These are phyloP conservation scores for Lobulomyces angularis DNA, from an alignment of 192 early-diverging fungal genomes.

Conservation along the genomic window DNA sequence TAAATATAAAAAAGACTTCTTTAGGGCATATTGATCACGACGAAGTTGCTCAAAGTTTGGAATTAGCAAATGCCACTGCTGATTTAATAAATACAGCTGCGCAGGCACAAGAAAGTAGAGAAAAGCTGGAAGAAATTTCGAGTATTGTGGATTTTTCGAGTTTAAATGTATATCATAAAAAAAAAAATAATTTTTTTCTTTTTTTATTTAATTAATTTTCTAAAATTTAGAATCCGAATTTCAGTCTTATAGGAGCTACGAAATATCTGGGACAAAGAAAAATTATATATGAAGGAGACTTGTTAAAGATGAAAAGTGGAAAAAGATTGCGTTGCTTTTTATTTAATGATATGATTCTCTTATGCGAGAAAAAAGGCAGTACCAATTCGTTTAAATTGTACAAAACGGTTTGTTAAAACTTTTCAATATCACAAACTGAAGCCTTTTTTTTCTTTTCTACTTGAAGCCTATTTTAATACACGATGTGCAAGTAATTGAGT, in stretches of 20 bases:
- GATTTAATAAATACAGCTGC: slow-evolving; percentile 33
- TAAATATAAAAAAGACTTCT: too few species aligned
- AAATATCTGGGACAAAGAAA: slow-evolving; percentile 39
- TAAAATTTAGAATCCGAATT: slow-evolving; percentile 12
- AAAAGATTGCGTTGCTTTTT: slow-evolving; percentile 55
- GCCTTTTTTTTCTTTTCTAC: too few species aligned
- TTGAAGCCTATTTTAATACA: too few species aligned
- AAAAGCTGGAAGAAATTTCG: slow-evolving; percentile 35
- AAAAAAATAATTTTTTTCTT: slow-evolving; percentile 11
- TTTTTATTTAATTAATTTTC: background rate
- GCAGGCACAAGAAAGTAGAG: slow-evolving; percentile 29
- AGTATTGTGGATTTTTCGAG: slow-evolving; percentile 49
- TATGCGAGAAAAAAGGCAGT: too few species aligned
- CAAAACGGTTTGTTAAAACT: too few species aligned
- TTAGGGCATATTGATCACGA: slow-evolving; percentile 34
- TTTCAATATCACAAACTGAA: too few species aligned
- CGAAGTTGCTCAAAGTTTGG: slow-evolving; percentile 22
- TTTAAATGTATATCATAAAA: too few species aligned
- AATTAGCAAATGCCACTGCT: slow-evolving; percentile 24
- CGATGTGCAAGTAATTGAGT: too few species aligned
- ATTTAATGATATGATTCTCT: slow-evolving; percentile 41
- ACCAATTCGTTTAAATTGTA: too few species aligned
- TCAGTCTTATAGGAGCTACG: slow-evolving; percentile 36
- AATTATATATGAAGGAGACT: slow-evolving; percentile 56
- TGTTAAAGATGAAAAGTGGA: slow-evolving; percentile 66